These are phyloP conservation scores for Penicillium sp. DNA, from an alignment of 2,329 filamentous ascomycete species.

Conservation along the genomic window DNA sequence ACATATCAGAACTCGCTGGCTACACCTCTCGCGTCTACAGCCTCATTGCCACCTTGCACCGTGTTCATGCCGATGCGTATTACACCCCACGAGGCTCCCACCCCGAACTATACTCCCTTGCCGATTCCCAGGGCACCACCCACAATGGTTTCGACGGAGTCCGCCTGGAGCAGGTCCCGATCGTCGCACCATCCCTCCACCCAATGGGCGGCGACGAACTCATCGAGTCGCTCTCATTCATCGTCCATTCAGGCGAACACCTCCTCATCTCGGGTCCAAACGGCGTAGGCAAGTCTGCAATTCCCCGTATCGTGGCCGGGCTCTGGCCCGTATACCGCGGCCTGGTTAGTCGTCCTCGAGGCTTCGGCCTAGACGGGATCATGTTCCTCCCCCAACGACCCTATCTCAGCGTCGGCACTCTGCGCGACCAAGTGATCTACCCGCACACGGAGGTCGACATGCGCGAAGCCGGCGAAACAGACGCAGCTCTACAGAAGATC, in stretches of 20 bases:
- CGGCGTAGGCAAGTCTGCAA: constrained; percentile 87
- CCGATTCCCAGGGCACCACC: constrained; percentile 88
- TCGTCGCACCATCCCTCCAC: constrained; percentile 85
- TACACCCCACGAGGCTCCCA: constrained; percentile 63
- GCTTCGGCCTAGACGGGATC: constrained; percentile 80
- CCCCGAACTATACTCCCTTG: constrained; percentile 80
- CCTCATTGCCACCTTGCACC: constrained; percentile 88
- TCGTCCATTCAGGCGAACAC: constrained; percentile 87
- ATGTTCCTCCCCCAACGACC: constrained; percentile 97
- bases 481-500: constrained; percentile 72
- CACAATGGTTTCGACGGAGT: constrained; percentile 96
- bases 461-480: constrained; percentile 73
- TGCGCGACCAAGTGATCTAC: constrained; percentile 97
- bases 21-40: constrained; percentile 97
- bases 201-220: constrained; percentile 90
- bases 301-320: constrained; percentile 82
- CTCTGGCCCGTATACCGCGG: constrained; percentile 96
- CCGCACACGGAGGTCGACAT: constrained; percentile 94
- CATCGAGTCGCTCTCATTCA: constrained; percentile 81
- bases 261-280: constrained; percentile 93
- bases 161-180: constrained; percentile 84
- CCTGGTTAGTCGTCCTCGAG: constrained; percentile 81
- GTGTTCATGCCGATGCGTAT: constrained; percentile 89
- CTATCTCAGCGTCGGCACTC: constrained; percentile 85
- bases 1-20: constrained; percentile 89